Percentiles rank a stretch among this genome's conserved stretches.
Evolutionary conservation across 2,329 filamentous ascomycete genomes (phyloP).

Genomic region (Mariannaea elegans): DNA sequence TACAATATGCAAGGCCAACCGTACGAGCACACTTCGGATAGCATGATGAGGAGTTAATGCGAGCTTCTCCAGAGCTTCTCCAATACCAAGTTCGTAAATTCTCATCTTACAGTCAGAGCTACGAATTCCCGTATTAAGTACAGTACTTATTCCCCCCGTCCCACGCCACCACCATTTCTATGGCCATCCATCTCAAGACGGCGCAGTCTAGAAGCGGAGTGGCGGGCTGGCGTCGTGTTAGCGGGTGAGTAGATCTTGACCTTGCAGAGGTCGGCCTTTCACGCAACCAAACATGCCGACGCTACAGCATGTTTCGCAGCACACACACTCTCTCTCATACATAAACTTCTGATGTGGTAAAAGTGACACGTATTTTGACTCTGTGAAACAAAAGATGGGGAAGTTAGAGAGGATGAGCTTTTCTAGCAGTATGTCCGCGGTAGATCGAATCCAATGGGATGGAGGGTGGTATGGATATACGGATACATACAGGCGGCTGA

Average conservation of each 20-base stretch:
- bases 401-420: neutral
- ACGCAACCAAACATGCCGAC: neutral
- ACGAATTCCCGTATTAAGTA: neutral
- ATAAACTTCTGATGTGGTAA: neutral
- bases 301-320: neutral
- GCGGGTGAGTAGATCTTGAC: neutral
- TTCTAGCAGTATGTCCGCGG: conserved; percentile 2
- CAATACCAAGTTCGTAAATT: neutral
- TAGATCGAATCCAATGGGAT: neutral
- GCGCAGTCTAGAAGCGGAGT: conserved; percentile 8
- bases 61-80: neutral
- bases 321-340: neutral
- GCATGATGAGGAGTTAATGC: neutral
- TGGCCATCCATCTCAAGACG: neutral
- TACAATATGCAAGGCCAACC: too few relatives aligned
- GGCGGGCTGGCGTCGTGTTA: neutral
- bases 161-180: conserved; percentile 1
- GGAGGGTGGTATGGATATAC: conserved; percentile 8
- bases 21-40: neutral
- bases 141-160: conserved; percentile 1
- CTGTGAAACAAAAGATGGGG: neutral
- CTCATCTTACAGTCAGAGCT: neutral
- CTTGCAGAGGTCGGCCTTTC: neutral
- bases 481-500: conserved; percentile 10
- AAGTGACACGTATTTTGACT: conserved; percentile 8